A percentile compares a stretch with the other conserved stretches of the same genome.
Conservation (phyloP, 2,329 filamentous ascomycete species). For the Tolypocladium ovalisporum region DNA sequence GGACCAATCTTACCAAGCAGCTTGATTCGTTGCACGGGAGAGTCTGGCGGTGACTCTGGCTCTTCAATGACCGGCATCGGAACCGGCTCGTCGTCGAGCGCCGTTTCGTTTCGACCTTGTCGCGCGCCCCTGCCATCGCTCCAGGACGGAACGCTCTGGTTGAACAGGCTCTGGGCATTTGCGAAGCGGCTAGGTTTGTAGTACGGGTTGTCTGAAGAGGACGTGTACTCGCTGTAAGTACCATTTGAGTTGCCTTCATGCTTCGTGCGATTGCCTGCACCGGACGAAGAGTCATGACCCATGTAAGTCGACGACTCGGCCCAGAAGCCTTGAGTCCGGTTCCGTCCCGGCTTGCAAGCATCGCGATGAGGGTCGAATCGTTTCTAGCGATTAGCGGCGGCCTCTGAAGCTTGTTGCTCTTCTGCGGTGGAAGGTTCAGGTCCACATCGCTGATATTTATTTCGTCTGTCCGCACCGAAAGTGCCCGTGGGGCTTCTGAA, state of each 20-base stretch:
- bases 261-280: background rate
- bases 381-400: constrained; percentile 15
- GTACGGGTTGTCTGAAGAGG: constrained; percentile 20
- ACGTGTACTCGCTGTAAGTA: constrained; percentile 13
- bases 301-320: background rate
- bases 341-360: no score
- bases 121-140: background rate
- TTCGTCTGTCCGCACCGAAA: background rate
- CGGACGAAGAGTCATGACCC: background rate
- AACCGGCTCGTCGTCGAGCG: constrained; percentile 8
- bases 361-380: constrained; percentile 6
- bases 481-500: background rate
- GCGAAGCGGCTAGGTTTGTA: constrained; percentile 17
- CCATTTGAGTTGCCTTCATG: constrained; percentile 1
- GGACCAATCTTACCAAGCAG: constrained; percentile 17
- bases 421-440: constrained; percentile 2
- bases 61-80: constrained; percentile 24
- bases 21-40: constrained; percentile 11
- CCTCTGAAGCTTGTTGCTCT: constrained; percentile 7
- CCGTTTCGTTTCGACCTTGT: background rate
- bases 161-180: background rate
- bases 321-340: background rate
- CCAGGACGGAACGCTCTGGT: background rate
- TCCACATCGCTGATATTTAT: background rate
- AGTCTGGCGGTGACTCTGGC: constrained; percentile 13